A percentile compares a stretch with the other conserved stretches of the same genome.
These are phyloP conservation scores for Botryotinia convoluta DNA, from an alignment of 2,329 filamentous ascomycete genomes.

Conservation along the genomic window DNA sequence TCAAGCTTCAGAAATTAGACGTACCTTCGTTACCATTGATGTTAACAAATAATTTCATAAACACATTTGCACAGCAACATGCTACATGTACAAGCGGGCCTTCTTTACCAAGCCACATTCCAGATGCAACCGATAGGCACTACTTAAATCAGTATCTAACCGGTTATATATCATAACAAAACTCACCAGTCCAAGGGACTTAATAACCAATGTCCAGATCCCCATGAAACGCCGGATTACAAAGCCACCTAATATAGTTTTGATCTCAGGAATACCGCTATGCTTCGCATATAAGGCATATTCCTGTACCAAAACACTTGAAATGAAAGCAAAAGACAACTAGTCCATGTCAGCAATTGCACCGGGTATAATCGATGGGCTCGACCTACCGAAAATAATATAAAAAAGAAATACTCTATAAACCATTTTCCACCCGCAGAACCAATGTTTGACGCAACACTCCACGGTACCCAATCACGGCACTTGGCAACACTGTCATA, in stretches of 20 bases:
- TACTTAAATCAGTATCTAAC: constrained; percentile 43
- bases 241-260: constrained; percentile 91
- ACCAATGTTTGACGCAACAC: constrained; percentile 64
- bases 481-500: constrained; percentile 82
- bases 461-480: constrained; percentile 84
- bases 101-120: constrained; percentile 96
- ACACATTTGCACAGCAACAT: constrained; percentile 91
- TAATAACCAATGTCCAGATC: constrained; percentile 82
- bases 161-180: background rate
- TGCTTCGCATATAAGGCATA: constrained; percentile 89
- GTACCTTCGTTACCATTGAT: constrained; percentile 84
- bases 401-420: constrained; percentile 83
- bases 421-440: constrained; percentile 72
- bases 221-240: constrained; percentile 86
- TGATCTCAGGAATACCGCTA: constrained; percentile 96
- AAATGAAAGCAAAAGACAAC: constrained; percentile 74
- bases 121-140: constrained; percentile 88
- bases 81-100: constrained; percentile 93
- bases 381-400: constrained; percentile 71
- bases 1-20: constrained; percentile 20
- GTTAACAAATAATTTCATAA: constrained; percentile 82
- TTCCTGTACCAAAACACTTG: constrained; percentile 75
- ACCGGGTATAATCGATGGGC: background rate
- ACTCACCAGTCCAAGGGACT: constrained; percentile 79
- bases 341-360: constrained; percentile 38